Percentiles rank a stretch among this genome's conserved stretches.
Conservation (phyloP, 2,329 filamentous ascomycete genomes). For the Paraphaeosphaeria sporulosa region DNA sequence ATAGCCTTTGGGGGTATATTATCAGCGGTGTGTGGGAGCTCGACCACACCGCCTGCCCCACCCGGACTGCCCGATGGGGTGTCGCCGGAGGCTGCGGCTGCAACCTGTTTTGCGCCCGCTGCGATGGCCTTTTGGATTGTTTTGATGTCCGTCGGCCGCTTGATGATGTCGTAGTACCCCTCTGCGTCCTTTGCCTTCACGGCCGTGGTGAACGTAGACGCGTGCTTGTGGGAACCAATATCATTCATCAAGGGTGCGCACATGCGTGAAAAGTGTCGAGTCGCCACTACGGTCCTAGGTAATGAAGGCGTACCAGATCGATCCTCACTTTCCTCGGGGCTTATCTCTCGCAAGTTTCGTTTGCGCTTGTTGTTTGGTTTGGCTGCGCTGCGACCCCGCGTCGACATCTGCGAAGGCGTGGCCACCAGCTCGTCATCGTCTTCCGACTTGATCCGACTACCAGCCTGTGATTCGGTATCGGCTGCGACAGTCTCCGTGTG, state of each 20-base stretch:
- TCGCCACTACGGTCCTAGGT: constrained; percentile 50
- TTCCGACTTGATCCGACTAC: constrained; percentile 56
- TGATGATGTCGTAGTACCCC: constrained; percentile 61
- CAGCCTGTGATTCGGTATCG: constrained; percentile 50
- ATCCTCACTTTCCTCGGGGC: constrained; percentile 42
- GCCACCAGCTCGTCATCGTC: constrained; percentile 48
- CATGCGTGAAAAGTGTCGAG: constrained; percentile 58
- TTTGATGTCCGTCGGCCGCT: constrained; percentile 60
- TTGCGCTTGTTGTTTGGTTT: constrained; percentile 52
- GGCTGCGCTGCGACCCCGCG: constrained; percentile 37
- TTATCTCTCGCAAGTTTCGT: constrained; percentile 45
- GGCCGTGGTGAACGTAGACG: constrained; percentile 58
- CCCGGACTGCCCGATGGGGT: constrained; percentile 67
- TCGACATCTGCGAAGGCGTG: constrained; percentile 41
- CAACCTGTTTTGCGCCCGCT: constrained; percentile 66
- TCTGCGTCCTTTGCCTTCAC: constrained; percentile 60
- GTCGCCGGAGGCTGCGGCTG: constrained; percentile 59
- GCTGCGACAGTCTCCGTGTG: constrained; percentile 52
- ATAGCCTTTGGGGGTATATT: constrained; percentile 86
- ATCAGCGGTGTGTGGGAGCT: constrained; percentile 74
- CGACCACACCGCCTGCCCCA: constrained; percentile 55
- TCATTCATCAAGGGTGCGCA: constrained; percentile 60
- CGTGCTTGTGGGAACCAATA: constrained; percentile 60
- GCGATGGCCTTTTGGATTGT: constrained; percentile 59
- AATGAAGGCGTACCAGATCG: constrained; percentile 35